Percentiles rank a stretch among this genome's conserved stretches.
Conservation (phyloP, 345 rosid species). For the Brassica rapa region DNA sequence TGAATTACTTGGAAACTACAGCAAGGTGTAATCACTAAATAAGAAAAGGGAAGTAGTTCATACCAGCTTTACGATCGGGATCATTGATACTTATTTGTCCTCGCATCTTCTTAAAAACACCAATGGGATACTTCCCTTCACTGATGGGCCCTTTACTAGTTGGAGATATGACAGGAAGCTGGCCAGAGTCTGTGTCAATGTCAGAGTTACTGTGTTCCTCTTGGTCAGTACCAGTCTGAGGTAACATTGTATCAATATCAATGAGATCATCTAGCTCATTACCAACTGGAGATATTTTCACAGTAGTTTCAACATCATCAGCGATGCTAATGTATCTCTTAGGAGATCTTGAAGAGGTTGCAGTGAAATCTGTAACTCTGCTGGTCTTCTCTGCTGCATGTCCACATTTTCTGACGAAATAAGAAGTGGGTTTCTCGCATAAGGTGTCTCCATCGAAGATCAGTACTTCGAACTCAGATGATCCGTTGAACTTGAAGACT, state of each 20-base stretch:
- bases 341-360: slow-evolving; percentile 30
- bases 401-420: slow-evolving; percentile 55
- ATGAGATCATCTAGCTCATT: slow-evolving; percentile 26
- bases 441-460: slow-evolving; percentile 55
- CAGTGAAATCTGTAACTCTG: slow-evolving; percentile 27
- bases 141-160: slow-evolving; percentile 1
- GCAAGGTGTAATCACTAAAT: slow-evolving; percentile 8
- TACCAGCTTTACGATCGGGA: slow-evolving; percentile 24
- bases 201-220: slow-evolving; percentile 28
- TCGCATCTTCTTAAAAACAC: slow-evolving; percentile 17
- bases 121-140: slow-evolving; percentile 28
- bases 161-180: slow-evolving; percentile 24
- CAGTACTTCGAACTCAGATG: slow-evolving; percentile 67
- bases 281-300: slow-evolving; percentile 6
- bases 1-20: background rate
- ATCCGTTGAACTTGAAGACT: slow-evolving; percentile 69
- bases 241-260: slow-evolving; percentile 18
- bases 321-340: background rate
- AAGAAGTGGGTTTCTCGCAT: slow-evolving; percentile 72
- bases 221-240: slow-evolving; percentile 24
- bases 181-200: slow-evolving; percentile 22
- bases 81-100: slow-evolving; percentile 12
- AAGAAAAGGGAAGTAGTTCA: background rate
- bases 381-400: slow-evolving; percentile 42
- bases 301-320: slow-evolving; percentile 22